A percentile compares a stretch with the other conserved stretches of the same genome.
These are phyloP conservation scores for Nemania abortiva DNA, from an alignment of 2,329 filamentous ascomycete species.

Conservation along the genomic window DNA sequence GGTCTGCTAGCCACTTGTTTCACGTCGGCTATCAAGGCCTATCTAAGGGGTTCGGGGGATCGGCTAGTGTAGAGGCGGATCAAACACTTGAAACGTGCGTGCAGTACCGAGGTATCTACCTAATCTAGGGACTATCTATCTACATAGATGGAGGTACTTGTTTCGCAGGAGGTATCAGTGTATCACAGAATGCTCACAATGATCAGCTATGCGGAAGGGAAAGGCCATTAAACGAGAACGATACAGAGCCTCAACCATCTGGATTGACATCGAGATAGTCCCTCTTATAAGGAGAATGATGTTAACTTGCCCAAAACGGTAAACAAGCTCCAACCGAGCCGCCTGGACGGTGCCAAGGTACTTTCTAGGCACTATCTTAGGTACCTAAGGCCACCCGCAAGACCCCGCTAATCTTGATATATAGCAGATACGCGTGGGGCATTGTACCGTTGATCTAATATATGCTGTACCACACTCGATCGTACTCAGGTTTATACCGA, in stretches of 20 bases:
- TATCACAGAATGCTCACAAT: not conserved
- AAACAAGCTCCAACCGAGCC: not conserved
- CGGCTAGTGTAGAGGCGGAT: not conserved
- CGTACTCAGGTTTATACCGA: not conserved
- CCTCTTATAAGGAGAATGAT: not conserved
- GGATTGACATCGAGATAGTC: not conserved
- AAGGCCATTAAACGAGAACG: not conserved
- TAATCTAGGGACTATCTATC: not conserved
- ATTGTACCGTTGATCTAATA: too few species aligned
- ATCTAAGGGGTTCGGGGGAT: constrained; percentile 4
- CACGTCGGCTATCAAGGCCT: constrained; percentile 17
- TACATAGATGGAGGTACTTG: too few species aligned
- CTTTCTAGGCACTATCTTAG: not conserved
- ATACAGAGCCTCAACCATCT: not conserved
- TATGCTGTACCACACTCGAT: too few species aligned
- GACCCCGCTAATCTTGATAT: too few species aligned
- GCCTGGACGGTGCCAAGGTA: not conserved
- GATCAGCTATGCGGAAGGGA: not conserved
- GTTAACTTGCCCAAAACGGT: not conserved
- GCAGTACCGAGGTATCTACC: not conserved
- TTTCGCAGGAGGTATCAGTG: too few species aligned
- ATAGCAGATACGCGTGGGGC: too few species aligned
- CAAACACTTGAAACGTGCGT: constrained; percentile 19
- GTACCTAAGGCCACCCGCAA: not conserved
- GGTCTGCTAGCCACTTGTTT: constrained; percentile 28